Percentiles rank a stretch among this genome's conserved stretches.
Evolutionary conservation across 345 rosid species (phyloP).

Genomic region (Populus ilicifolia): DNA sequence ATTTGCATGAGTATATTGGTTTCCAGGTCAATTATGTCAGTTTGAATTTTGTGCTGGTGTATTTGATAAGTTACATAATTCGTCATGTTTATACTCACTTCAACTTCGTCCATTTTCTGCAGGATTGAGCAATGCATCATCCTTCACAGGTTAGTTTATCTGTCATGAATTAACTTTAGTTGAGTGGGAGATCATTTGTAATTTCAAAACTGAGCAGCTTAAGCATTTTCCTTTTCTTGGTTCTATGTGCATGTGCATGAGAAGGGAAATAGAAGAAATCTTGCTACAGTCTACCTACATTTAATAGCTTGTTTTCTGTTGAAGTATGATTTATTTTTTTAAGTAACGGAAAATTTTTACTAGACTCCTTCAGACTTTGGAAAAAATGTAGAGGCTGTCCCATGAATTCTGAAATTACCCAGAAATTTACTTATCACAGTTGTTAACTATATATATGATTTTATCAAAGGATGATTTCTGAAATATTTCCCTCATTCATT

Average conservation of each 20-base stretch:
- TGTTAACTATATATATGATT: background rate
- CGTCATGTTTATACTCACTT: background rate
- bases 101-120: constrained; percentile 25
- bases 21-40: background rate
- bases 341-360: background rate
- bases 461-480: background rate
- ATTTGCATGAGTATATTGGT: background rate
- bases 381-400: background rate
- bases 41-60: background rate
- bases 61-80: background rate
- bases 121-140: constrained; percentile 68
- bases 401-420: background rate
- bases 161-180: background rate
- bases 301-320: background rate
- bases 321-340: background rate
- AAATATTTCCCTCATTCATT: background rate
- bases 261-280: background rate
- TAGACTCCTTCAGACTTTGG: background rate
- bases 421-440: background rate
- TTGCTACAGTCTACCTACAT: background rate
- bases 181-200: background rate
- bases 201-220: background rate
- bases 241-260: background rate
- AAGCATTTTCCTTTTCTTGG: constrained; percentile 1
- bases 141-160: constrained; percentile 54